A percentile compares a stretch with the other conserved stretches of the same genome.
Conservation (phyloP, 2,329 filamentous ascomycete species). For the Colletotrichum cuscutae region DNA sequence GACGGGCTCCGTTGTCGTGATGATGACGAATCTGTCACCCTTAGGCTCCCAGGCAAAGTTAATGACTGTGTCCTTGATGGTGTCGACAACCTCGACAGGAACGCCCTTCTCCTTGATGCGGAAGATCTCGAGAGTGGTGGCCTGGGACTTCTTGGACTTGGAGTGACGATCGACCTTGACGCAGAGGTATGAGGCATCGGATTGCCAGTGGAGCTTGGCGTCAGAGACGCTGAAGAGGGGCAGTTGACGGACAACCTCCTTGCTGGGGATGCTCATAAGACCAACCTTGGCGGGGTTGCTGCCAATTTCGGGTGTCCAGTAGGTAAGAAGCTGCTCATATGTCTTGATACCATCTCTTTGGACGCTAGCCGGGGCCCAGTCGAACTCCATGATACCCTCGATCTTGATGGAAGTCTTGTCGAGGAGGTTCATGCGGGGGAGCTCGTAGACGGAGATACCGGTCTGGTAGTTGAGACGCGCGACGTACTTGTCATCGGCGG, state of each 20-base stretch:
- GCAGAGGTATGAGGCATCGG: constrained; percentile 90
- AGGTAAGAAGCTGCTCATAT: constrained; percentile 96
- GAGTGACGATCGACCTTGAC: constrained; percentile 99
- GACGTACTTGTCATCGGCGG: constrained; percentile 95
- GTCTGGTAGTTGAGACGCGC: constrained; percentile 89
- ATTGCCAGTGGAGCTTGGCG: constrained; percentile 99
- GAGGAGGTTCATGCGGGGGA: constrained; percentile 88
- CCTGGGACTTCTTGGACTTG: constrained; percentile 98
- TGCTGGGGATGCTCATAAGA: constrained; percentile 94
- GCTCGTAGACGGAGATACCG: constrained; percentile 91
- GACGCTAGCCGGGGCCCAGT: constrained; percentile 90
- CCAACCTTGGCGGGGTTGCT: constrained; percentile 98
- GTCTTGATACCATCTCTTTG: constrained; percentile 86
- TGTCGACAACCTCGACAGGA: constrained; percentile 96
- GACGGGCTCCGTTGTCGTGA: constrained; percentile 88
- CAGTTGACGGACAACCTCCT: constrained; percentile 91
- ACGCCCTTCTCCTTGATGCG: constrained; percentile 97
- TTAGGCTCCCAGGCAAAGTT: constrained; percentile 99
- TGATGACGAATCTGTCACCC: constrained; percentile 96
- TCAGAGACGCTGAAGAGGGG: constrained; percentile 99
- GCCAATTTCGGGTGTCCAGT: constrained; percentile 98
- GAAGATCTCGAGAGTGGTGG: constrained; percentile 98
- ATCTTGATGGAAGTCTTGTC: constrained; percentile 96
- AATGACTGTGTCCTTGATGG: constrained; percentile 97
- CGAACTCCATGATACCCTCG: constrained; percentile 96